Evolutionary conservation across 2,329 filamentous ascomycete species (phyloP), one percentile per base, ranked within the genome.

Genomic region (Acephala macrosclerotiorum): DNA sequence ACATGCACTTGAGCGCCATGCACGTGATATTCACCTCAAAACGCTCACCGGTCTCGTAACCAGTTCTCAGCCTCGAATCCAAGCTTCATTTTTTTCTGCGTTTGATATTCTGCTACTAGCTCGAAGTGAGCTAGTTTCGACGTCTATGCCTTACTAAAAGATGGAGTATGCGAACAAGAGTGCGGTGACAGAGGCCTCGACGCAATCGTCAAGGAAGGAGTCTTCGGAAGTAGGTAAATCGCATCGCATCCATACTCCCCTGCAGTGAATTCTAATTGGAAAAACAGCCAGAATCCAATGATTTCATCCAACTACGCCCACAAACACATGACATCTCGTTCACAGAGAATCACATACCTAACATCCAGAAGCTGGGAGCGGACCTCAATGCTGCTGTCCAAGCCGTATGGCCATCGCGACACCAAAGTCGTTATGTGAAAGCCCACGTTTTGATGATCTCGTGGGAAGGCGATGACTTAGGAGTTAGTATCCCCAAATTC

Each of bases 401-500:
- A n/a, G 64, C 64, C 6, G 38, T 51, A 29, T 68, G 61, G 67
- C 51, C 64, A 1, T 49, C n/a, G 35, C 25, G 58, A 6, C 66
- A 64, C 29, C 58, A 58, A 2, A 58, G 57, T 14, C 22, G 66
- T n/a, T 61, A 68, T 35, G 42, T 59, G 9, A 14, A 56, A 18
- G 64, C 60, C 12, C 47, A 62, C 3, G 68, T 63, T n/a, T 22
- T 70, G n/a, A 22, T 70, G 8, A 5, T 70, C n/a, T 55, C 26
- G 0, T 70, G 68, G 66, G 58, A 65, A 22, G 66, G 66, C 8
- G 68, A 66, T 45, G 56, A 66, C 26, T 36, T 66, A 8, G 63
- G 61, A 6, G 59, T n/a, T n/a, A n/a, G n/a, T n/a, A n/a, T n/a
- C n/a, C n/a, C n/a, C n/a, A n/a, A n/a, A n/a, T n/a, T n/a, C n/a